Evolutionary conservation across 2,329 filamentous ascomycete genomes (phyloP), one percentile per base, ranked within the genome.

Genomic region (Anthostomella pinea): DNA sequence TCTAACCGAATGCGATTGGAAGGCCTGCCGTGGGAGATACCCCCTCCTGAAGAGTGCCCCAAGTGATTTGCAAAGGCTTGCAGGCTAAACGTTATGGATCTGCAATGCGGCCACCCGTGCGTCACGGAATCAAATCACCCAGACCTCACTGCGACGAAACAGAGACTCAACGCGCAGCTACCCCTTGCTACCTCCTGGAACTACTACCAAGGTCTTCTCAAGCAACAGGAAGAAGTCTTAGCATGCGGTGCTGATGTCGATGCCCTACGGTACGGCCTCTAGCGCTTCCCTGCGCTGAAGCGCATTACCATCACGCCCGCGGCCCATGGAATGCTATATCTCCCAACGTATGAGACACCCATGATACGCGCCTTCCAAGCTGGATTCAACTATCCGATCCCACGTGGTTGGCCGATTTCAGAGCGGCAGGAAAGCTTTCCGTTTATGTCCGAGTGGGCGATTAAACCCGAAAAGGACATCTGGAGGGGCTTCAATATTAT

Each of bases 301-400:
- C 58, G 55, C 27, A 46, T 72, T 7, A 66, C 53, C 0, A 38
- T 71, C 9, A 69, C 67, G 3, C 60, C 60, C 6, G 61, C 63
- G 2, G 51, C 63, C 1, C 67, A 70, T 41, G 63, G 63, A 0
- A 47, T 52, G 27, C 38, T 60, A 0, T 57, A 60, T n/a, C 31
- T 38, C 1, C 67, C 67, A 1, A 38, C 58, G 0, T 69, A 70
- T 32, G 42, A 63, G 14, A 70, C 67, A 0, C 67, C 67, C 1
- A 65, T 64, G 48, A 64, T 67, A 19, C 63, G 65, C 5, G 54
- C 57, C 3, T 59, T 70, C 9, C 64, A 65, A 0, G 30, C 39
- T 2, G 61, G 62, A 4, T 66, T 70, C 23, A 60, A 60, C 16
- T 67, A 69, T 38, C 60, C 61, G 1, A 46, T 64, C 8, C 57